phyloP scores from a whole-genome alignment of 768 basidiomycete species.

The Mycena amicta region DNA sequence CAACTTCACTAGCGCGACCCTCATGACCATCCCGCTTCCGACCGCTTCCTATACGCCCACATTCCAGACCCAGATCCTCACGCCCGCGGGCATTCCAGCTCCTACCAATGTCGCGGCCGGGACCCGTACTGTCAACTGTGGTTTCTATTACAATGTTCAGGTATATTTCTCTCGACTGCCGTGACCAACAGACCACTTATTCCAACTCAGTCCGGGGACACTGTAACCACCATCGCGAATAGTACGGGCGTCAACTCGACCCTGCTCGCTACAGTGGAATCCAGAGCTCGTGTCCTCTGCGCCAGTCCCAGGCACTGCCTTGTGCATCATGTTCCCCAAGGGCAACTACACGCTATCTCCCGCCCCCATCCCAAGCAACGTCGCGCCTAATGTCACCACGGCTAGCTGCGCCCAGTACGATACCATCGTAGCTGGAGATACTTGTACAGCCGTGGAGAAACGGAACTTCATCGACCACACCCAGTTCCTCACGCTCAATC shows the following conservation, averaged over 20 bases:
- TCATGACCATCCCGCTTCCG: constrained; percentile 14
- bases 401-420: constrained; percentile 9
- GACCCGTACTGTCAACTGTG: constrained; percentile 25
- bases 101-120: constrained; percentile 24
- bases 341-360: constrained; percentile 27
- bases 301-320: constrained; percentile 19
- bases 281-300: constrained; percentile 19
- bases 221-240: constrained; percentile 16
- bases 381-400: constrained; percentile 20
- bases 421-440: constrained; percentile 23
- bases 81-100: constrained; percentile 23
- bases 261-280: constrained; percentile 24
- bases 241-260: constrained; percentile 14
- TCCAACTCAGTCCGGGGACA: constrained; percentile 26
- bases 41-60: constrained; percentile 12
- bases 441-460: constrained; percentile 18
- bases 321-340: constrained; percentile 26
- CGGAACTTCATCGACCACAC: constrained; percentile 17
- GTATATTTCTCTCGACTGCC: neutral
- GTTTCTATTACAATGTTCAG: constrained; percentile 20
- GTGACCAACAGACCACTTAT: too few species aligned
- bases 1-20: constrained; percentile 3
- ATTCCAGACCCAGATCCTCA: neutral
- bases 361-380: constrained; percentile 20
- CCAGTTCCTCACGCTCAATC: constrained; percentile 11